A percentile compares a stretch with the other conserved stretches of the same genome.
Evolutionary conservation across 2,329 filamentous ascomycete species (phyloP).

Genomic region (Cordyceps cicadae): DNA sequence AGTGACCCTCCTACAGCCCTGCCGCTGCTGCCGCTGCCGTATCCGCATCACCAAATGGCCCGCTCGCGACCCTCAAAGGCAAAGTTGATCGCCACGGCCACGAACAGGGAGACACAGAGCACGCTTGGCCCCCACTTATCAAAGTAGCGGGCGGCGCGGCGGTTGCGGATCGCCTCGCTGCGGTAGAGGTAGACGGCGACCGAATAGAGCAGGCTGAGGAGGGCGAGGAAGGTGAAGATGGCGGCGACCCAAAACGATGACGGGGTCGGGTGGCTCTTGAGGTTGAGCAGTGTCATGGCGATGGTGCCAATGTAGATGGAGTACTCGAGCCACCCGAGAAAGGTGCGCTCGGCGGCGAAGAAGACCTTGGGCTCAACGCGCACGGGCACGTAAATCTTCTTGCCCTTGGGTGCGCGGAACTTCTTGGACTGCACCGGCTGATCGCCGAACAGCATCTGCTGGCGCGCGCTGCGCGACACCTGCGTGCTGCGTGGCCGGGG

Average conservation of each 20-base stretch:
- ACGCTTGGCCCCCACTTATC: conserved; percentile 77
- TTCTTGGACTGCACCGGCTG: conserved; percentile 48
- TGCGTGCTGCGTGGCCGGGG: conserved; percentile 47
- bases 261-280: conserved; percentile 50
- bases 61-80: conserved; percentile 62
- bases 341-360: conserved; percentile 92
- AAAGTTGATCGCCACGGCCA: conserved; percentile 73
- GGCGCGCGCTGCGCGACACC: conserved; percentile 50
- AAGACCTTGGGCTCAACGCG: conserved; percentile 97
- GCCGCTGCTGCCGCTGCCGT: not conserved
- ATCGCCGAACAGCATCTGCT: conserved; percentile 44
- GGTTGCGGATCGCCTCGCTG: conserved; percentile 72
- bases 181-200: conserved; percentile 82
- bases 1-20: not conserved
- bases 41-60: conserved; percentile 36
- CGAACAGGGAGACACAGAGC: conserved; percentile 65
- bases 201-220: conserved; percentile 71
- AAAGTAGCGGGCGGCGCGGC: conserved; percentile 83
- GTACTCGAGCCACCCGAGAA: conserved; percentile 94
- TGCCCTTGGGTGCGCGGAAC: conserved; percentile 69
- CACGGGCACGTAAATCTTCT: conserved; percentile 92
- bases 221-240: conserved; percentile 74
- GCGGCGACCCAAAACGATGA: conserved; percentile 62
- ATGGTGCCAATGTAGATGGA: conserved; percentile 89
- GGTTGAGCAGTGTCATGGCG: conserved; percentile 75